phyloP scores from a whole-genome alignment of 129 eudicot species.

The Artemisia tridentata region DNA sequence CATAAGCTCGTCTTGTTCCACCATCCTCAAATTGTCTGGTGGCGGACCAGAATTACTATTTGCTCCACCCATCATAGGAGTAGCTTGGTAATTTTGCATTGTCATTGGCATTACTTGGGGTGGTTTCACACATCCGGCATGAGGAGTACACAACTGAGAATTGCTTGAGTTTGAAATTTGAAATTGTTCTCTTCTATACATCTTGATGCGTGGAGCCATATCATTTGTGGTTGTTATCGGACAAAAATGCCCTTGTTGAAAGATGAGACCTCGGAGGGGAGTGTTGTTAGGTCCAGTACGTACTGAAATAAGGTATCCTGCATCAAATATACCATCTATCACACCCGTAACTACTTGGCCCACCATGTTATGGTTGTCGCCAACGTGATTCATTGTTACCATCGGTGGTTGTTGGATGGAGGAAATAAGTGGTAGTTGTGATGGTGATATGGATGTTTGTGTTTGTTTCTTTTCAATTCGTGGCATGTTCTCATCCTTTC shows the following conservation, averaged over 20 bases:
- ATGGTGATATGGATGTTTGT: conserved; percentile 20
- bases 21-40: conserved; percentile 47
- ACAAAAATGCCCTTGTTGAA: conserved; percentile 48
- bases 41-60: conserved; percentile 19
- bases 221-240: conserved; percentile 70
- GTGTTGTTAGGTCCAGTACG: conserved; percentile 47
- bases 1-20: conserved; percentile 66
- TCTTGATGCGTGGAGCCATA: conserved; percentile 56
- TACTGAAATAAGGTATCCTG: conserved; percentile 70
- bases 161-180: conserved; percentile 39
- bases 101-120: conserved; percentile 12
- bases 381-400: conserved; percentile 18
- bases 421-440: conserved; percentile 30
- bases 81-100: conserved; percentile 28
- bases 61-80: conserved; percentile 33
- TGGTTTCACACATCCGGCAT: conserved; percentile 23
- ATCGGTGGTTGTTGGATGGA: conserved; percentile 25
- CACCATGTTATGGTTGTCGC: conserved; percentile 43
- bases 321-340: conserved; percentile 70
- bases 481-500: conserved; percentile 57
- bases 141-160: conserved; percentile 24
- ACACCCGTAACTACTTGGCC: conserved; percentile 68
- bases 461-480: conserved; percentile 31
- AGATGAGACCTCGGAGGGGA: conserved; percentile 60
- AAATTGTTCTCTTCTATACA: conserved; percentile 48